phyloP scores from a whole-genome alignment of 768 basidiomycete genomes.

The Mycena filopes region DNA sequence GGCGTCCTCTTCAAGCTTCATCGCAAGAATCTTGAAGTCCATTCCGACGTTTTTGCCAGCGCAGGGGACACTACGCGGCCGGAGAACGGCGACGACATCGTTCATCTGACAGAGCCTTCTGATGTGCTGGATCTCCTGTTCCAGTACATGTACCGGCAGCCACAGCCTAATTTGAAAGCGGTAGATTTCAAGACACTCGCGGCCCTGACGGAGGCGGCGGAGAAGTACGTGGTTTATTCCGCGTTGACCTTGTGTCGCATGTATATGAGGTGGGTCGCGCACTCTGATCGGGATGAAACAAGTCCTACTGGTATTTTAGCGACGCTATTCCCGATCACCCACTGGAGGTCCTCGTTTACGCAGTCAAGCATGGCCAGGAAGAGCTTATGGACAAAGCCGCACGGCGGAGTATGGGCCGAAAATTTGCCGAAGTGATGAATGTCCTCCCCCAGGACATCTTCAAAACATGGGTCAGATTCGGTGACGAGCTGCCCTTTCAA shows the following conservation, averaged over 20 bases:
- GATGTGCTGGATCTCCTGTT: slow-evolving; percentile 37
- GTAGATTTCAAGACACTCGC: slow-evolving; percentile 27
- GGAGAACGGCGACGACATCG: slow-evolving; percentile 9
- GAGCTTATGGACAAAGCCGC: slow-evolving; percentile 11
- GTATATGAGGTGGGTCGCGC: slow-evolving; percentile 21
- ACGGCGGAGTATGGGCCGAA: background rate
- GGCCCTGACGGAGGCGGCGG: slow-evolving; percentile 35
- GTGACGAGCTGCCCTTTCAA: too few species aligned
- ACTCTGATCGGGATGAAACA: too few species aligned
- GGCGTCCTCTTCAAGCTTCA: slow-evolving; percentile 28
- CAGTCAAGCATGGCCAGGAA: background rate
- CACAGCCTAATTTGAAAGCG: slow-evolving; percentile 33
- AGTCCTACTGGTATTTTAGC: background rate
- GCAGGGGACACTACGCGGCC: background rate
- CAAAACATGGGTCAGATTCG: slow-evolving; percentile 1
- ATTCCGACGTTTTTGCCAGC: slow-evolving; percentile 28
- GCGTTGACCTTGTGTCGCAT: slow-evolving; percentile 9
- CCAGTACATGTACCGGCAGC: slow-evolving; percentile 37
- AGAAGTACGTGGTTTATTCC: slow-evolving; percentile 37
- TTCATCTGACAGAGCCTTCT: slow-evolving; percentile 29
- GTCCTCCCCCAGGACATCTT: background rate
- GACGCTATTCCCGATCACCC: background rate
- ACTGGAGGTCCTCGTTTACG: background rate
- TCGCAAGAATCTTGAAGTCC: slow-evolving; percentile 27
- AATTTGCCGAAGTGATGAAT: background rate